Base-by-base conservation (phyloP, 345 rosid species). In the Hibiscus syriacus region DNA sequence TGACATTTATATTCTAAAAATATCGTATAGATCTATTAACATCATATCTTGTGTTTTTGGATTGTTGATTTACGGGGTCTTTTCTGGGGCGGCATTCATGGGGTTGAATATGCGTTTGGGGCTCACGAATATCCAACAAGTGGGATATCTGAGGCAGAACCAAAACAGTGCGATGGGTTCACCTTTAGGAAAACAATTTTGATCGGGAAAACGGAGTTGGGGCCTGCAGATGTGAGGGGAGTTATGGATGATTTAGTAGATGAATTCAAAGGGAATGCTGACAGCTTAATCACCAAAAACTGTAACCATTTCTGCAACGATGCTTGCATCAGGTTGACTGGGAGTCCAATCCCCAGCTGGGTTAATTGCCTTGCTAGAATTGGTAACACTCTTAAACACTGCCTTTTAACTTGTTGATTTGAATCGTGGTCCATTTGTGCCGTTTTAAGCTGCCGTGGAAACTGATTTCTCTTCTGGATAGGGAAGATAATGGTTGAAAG, bases 291-390 rank as follows among this genome's bases (percentile, higher is more conserved):
- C 55, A 86, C 97, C 56, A 95, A 92, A 81, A 95, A 92, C 72
- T 95, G 98, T 71, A 95, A 95, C 80, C 99, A 95, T 80, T 95
- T 95, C 79, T 95, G 98, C 81, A 83, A 95, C 11, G 92, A 86
- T 54, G 93, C 90, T 63, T 92, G 98, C 71, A 38, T 92, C 45
- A 82, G 76, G 63, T 74, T 95, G 45, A 81, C 97, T 3, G 93
- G 90, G 22, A 95, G 90, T 75, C 89, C 90, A 17, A 91, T 95
- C 57, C 98, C 99, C 6, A 88, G 80, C 49, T 92, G 98, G 99
- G 92, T 95, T 71, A 95, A 95, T 71, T 96, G 98, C 0, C 96
- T 95, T 20, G 98, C 99, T 2, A 46, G 50, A 46, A 46, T 46
- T n/a, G 50, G 50, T 46, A 46, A 46, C 17, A 14, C 50, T 16